These are phyloP conservation scores for Epicoccum nigrum DNA, from an alignment of 2,329 filamentous ascomycete genomes.

Conservation along the genomic window DNA sequence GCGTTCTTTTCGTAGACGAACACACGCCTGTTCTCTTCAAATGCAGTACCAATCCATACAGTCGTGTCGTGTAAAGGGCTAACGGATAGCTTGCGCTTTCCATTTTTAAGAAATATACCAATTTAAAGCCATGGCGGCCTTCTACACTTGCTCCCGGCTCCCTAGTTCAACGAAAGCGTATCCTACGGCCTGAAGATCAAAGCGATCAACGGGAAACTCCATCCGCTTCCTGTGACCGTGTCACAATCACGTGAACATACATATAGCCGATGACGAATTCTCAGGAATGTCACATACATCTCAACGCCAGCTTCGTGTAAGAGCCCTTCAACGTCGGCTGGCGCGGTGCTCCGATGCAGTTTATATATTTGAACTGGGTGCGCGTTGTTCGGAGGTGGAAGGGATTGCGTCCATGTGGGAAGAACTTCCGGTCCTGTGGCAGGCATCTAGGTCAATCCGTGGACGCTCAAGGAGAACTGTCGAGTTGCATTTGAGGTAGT, in stretches of 20 bases:
- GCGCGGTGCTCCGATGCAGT: conserved; percentile 16
- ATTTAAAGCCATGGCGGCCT: conserved; percentile 18
- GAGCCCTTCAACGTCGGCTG: conserved; percentile 19
- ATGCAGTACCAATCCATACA: background rate
- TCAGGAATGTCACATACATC: conserved; percentile 33
- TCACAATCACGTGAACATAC: too few species aligned
- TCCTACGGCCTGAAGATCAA: conserved; percentile 21
- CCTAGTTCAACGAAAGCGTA: conserved; percentile 25
- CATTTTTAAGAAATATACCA: background rate
- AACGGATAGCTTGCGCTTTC: conserved; percentile 1
- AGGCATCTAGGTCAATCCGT: too few species aligned
- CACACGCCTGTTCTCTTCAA: background rate
- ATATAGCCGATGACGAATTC: too few species aligned
- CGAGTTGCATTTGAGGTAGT: conserved; percentile 17
- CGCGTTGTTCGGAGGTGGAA: conserved; percentile 1
- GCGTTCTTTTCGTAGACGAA: conserved; percentile 17
- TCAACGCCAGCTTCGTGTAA: conserved; percentile 23
- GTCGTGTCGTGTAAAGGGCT: conserved; percentile 24
- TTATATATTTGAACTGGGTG: conserved; percentile 19
- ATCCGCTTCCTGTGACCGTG: conserved; percentile 21
- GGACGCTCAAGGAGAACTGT: conserved; percentile 21
- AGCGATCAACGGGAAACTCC: conserved; percentile 27
- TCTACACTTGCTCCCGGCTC: conserved; percentile 24
- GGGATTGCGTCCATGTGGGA: too few species aligned
- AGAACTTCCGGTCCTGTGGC: too few species aligned